A percentile compares a stretch with the other conserved stretches of the same genome.
Evolutionary conservation across 257 asterid genomes (phyloP).

Genomic region (Lycium ferocissimum): DNA sequence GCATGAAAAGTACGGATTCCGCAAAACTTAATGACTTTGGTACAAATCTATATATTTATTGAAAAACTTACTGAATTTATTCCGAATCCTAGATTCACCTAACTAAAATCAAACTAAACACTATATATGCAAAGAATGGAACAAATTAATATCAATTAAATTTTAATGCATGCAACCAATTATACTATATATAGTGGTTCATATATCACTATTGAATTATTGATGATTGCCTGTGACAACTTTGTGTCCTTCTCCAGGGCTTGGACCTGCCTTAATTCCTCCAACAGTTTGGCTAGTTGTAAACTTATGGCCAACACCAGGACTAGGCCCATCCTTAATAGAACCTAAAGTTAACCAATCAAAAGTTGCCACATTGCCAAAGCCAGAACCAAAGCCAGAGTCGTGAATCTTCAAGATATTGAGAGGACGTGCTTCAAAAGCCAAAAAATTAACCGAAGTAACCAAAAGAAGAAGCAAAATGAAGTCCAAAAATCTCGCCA

Average conservation of each 20-base stretch:
- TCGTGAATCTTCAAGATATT: too few species aligned
- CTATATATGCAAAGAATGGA: background rate
- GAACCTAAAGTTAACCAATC: conserved; percentile 5
- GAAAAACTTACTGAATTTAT: too few species aligned
- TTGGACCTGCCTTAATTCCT: conserved; percentile 33
- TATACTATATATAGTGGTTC: background rate
- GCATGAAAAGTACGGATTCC: too few species aligned
- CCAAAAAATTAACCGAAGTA: conserved; percentile 15
- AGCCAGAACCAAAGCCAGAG: too few species aligned
- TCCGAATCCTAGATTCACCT: too few species aligned
- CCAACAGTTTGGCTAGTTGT: background rate
- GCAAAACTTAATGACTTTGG: too few species aligned
- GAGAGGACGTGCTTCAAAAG: conserved; percentile 48
- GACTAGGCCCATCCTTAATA: conserved; percentile 31
- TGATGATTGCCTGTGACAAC: background rate
- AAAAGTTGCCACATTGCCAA: background rate
- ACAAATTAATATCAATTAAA: background rate
- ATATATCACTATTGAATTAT: background rate
- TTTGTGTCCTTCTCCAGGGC: conserved; percentile 36
- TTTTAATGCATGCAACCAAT: background rate
- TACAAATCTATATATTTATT: too few species aligned
- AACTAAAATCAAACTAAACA: background rate
- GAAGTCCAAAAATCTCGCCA: background rate
- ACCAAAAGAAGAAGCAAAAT: conserved; percentile 23
- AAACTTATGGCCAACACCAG: background rate